These are phyloP conservation scores for Aphanomyces invadans DNA, from an alignment of 352 stramenopile genomes.

Conservation along the genomic window DNA sequence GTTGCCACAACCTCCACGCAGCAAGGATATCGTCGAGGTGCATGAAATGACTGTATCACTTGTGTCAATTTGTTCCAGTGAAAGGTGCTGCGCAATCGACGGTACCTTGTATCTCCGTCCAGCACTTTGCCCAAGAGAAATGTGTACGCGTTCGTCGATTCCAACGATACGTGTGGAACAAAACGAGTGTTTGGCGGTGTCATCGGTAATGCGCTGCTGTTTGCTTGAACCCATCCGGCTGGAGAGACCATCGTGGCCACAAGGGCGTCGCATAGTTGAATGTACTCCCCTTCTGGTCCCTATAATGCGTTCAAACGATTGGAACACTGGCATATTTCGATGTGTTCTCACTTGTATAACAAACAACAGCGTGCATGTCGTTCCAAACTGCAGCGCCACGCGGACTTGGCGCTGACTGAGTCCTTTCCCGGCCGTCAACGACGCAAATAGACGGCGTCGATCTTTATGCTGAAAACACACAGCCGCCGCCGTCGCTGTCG, in stretches of 20 bases:
- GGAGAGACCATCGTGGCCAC: neutral
- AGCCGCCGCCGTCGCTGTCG: conserved; percentile 12
- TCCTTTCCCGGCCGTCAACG: conserved; percentile 2
- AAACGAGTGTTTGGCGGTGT: too few relatives aligned
- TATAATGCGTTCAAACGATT: neutral
- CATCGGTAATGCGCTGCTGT: neutral
- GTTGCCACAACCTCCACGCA: conserved; percentile 54
- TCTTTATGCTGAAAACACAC: neutral
- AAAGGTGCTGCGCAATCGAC: too few relatives aligned
- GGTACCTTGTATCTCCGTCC: conserved; percentile 5
- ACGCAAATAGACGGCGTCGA: neutral
- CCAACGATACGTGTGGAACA: neutral
- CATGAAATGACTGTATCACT: conserved; percentile 33
- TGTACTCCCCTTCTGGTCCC: neutral
- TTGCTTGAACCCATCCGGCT: neutral
- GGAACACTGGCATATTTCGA: neutral
- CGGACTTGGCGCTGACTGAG: neutral
- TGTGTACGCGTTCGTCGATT: neutral
- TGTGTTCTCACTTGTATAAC: conserved; percentile 1
- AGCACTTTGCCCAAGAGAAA: conserved; percentile 15
- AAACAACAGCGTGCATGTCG: neutral
- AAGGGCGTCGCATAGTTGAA: conserved; percentile 10
- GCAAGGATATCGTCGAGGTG: conserved; percentile 53
- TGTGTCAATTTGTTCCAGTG: too few relatives aligned
- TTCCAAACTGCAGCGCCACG: neutral